Evolutionary conservation across 1,284 basidiomycete species (phyloP), one percentile per base, ranked within the genome.

Genomic region (Irpex lacteus): DNA sequence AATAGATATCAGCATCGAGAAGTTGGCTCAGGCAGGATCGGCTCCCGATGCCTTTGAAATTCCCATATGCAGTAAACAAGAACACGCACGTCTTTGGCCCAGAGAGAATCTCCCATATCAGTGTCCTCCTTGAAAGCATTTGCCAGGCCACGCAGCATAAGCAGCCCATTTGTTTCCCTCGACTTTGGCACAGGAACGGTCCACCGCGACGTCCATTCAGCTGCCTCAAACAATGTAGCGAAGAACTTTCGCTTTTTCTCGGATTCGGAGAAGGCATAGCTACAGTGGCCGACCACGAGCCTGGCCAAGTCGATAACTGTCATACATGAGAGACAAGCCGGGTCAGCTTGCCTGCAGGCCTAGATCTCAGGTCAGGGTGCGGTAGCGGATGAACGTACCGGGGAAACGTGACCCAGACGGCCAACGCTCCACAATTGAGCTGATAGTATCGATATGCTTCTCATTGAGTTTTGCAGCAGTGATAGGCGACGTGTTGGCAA

Each of bases 291-390:
- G n/a, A 88, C 82, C 7, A 97, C 77, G 36, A 95, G 81, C 36
- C 97, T 89, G 57, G 89, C 83, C 6, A 98, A 82, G 72, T 99
- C 97, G 70, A 99, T 87, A 2, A 96, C 94, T 95, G 70, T n/a
- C 34, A 65, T 59, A n/a, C 38, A 26, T 63, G 53, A 37, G 60
- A 55, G 15, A 44, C 26, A 44, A 3, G 40, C 11, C 40, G 40
- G 8, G 40, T 52, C 18, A 21, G 49, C 26, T 59, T 18, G 50
- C 26, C 49, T 47, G 53, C 26, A 21, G 52, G 11, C 56, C n/a
- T 59, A 59, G 19, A 52, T 32, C 15, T 32, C 18, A 11, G 26
- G 36, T 21, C 9, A 15, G 32, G 18, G 5, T 15, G 18, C 11
- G 8, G 34, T 11, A 36, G 9, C 50, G 50, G n/a, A 56, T 56